A percentile compares a stretch with the other conserved stretches of the same genome.
These are phyloP conservation scores for Skeletonema menzelii DNA, from an alignment of 108 stramenopile species.

Conservation along the genomic window DNA sequence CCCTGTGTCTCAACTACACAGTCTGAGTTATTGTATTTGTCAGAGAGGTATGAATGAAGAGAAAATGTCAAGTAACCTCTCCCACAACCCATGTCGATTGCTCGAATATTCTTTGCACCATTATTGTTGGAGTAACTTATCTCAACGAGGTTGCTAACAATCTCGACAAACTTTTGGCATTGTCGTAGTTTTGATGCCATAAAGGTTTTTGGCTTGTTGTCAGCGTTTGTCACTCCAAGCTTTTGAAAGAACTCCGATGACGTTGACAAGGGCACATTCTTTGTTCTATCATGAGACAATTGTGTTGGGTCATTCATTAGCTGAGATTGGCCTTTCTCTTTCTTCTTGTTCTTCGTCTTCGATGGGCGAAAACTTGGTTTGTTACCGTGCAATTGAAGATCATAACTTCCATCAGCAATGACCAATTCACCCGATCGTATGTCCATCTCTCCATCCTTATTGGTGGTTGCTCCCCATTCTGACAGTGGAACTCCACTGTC, in stretches of 20 bases:
- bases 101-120: conserved; percentile 26
- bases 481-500: conserved; percentile 11
- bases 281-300: conserved; percentile 58
- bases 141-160: conserved; percentile 53
- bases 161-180: conserved; percentile 88
- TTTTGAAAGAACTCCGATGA: conserved; percentile 56
- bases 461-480: conserved; percentile 42
- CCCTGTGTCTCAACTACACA: conserved; percentile 54
- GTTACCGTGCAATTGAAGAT: conserved; percentile 23
- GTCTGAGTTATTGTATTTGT: conserved; percentile 15
- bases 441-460: conserved; percentile 52
- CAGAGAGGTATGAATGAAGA: conserved; percentile 64
- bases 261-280: conserved; percentile 61
- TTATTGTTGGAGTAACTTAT: neutral
- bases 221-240: conserved; percentile 60
- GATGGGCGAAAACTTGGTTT: conserved; percentile 21
- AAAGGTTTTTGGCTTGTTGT: conserved; percentile 60
- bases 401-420: conserved; percentile 39
- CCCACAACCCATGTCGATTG: conserved; percentile 83
- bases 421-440: conserved; percentile 56
- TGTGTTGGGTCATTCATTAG: conserved; percentile 15
- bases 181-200: conserved; percentile 80
- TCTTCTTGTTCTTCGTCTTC: conserved; percentile 20
- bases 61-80: conserved; percentile 85
- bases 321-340: neutral